A percentile compares a stretch with the other conserved stretches of the same genome.
These are phyloP conservation scores for Ogataea methylovora DNA, from an alignment of 805 yeast genomes.

Conservation along the genomic window DNA sequence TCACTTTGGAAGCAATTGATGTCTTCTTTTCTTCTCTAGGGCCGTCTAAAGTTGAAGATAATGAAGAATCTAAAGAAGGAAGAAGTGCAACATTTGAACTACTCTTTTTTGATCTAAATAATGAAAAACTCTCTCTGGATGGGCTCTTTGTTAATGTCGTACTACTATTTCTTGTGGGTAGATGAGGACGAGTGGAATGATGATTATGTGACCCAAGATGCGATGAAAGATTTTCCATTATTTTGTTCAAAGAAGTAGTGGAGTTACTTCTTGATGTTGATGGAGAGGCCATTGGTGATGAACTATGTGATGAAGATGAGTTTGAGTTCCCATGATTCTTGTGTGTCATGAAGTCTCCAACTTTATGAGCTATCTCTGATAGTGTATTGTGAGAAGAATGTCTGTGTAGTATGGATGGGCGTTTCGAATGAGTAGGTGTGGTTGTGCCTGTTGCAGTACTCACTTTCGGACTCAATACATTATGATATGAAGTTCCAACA, in stretches of 20 bases:
- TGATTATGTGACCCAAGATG: no score
- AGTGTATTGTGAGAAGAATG: conserved; percentile 15
- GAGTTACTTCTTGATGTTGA: conserved; percentile 16
- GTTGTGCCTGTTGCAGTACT: no score
- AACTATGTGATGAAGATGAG: conserved; percentile 3
- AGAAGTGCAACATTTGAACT: not conserved
- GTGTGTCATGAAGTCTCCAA: conserved; percentile 17
- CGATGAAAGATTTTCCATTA: no score
- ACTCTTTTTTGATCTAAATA: not conserved
- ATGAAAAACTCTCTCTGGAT: conserved; percentile 10
- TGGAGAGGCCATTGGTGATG: conserved; percentile 11
- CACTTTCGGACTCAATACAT: no score
- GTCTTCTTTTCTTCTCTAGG: not conserved
- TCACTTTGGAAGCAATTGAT: conserved; percentile 37
- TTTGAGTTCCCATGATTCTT: conserved; percentile 9
- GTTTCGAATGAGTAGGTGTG: not conserved
- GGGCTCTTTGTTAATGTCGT: conserved; percentile 7
- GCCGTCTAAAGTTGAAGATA: conserved; percentile 2
- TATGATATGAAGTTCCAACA: no score
- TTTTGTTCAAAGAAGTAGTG: conserved; percentile 16
- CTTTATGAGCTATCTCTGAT: conserved; percentile 21
- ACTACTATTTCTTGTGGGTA: conserved; percentile 7
- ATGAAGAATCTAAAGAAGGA: not conserved
- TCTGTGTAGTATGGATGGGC: not conserved
- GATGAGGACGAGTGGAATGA: not conserved